These are phyloP conservation scores for Cryptococcus depauperatus DNA, from an alignment of 1,284 basidiomycete genomes.

Conservation along the genomic window DNA sequence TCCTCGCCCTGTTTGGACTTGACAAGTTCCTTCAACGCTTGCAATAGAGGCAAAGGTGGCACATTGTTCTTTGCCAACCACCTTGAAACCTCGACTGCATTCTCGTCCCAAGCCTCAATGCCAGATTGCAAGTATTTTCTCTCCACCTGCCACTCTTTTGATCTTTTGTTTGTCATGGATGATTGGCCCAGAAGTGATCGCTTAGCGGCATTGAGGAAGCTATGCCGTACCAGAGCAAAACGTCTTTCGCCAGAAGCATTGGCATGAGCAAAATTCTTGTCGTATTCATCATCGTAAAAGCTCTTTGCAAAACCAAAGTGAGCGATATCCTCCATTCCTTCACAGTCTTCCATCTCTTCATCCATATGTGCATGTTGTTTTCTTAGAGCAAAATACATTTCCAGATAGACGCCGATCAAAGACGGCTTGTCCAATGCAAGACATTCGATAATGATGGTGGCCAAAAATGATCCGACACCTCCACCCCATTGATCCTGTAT, in stretches of 20 bases:
- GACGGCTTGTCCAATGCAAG: conserved; percentile 79
- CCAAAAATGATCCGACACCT: conserved; percentile 57
- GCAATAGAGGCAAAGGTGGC: conserved; percentile 21
- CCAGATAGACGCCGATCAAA: conserved; percentile 64
- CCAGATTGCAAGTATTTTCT: conserved; percentile 8
- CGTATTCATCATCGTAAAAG: conserved; percentile 28
- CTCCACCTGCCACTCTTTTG: conserved; percentile 3
- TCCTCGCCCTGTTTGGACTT: conserved; percentile 6
- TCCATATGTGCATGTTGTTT: background rate
- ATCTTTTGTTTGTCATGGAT: conserved; percentile 1
- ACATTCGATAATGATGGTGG: conserved; percentile 73
- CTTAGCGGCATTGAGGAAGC: conserved; percentile 18
- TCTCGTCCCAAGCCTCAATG: conserved; percentile 2
- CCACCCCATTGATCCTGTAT: conserved; percentile 35
- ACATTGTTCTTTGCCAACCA: conserved; percentile 22
- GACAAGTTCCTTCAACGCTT: conserved; percentile 19
- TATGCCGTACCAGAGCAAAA: conserved; percentile 26
- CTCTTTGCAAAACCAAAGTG: conserved; percentile 21
- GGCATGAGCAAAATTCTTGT: conserved; percentile 3
- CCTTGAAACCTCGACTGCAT: conserved; percentile 10
- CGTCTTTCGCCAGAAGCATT: conserved; percentile 18
- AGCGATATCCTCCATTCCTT: conserved; percentile 15
- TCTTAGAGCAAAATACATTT: conserved; percentile 43
- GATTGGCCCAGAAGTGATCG: conserved; percentile 1
- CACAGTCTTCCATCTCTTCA: conserved; percentile 1